Percentiles rank a stretch among this genome's conserved stretches.
These are phyloP conservation scores for Raffaelea arxii DNA, from an alignment of 2,329 filamentous ascomycete species.

Conservation along the genomic window DNA sequence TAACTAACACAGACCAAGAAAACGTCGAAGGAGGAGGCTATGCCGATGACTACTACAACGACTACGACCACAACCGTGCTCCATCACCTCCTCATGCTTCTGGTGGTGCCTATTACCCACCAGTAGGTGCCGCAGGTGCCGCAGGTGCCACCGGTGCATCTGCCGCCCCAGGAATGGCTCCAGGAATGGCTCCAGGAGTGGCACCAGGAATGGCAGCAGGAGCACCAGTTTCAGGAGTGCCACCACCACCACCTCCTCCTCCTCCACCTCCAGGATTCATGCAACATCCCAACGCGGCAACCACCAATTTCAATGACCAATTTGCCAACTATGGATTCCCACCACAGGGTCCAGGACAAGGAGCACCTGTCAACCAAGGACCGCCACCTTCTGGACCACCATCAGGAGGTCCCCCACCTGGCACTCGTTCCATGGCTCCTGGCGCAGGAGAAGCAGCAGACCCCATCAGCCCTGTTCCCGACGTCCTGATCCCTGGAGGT, in stretches of 20 bases:
- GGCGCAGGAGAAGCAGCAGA: too few relatives aligned
- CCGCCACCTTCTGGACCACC: constrained; percentile 26
- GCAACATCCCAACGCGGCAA: constrained; percentile 26
- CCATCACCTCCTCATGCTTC: constrained; percentile 41
- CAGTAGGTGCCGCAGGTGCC: constrained; percentile 9
- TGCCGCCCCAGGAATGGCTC: neutral
- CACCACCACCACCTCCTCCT: constrained; percentile 3
- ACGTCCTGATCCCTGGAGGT: too few relatives aligned
- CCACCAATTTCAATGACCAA: constrained; percentile 25
- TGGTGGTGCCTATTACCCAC: constrained; percentile 39
- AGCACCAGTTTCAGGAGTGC: neutral
- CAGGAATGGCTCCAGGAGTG: constrained; percentile 17
- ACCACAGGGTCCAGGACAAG: neutral
- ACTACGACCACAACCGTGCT: constrained; percentile 19
- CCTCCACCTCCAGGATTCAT: constrained; percentile 18
- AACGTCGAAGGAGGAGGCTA: constrained; percentile 18
- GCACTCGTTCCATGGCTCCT: too few relatives aligned
- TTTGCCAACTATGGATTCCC: constrained; percentile 32
- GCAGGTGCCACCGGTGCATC: too few relatives aligned
- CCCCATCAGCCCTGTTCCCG: too few relatives aligned
- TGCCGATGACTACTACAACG: constrained; percentile 25
- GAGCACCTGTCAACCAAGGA: neutral
- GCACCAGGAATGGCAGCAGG: constrained; percentile 18
- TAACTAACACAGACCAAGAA: constrained; percentile 12
- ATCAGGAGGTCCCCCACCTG: constrained; percentile 13